Evolutionary conservation across 2,329 filamentous ascomycete species (phyloP).

Genomic region (Epicoccum nigrum): DNA sequence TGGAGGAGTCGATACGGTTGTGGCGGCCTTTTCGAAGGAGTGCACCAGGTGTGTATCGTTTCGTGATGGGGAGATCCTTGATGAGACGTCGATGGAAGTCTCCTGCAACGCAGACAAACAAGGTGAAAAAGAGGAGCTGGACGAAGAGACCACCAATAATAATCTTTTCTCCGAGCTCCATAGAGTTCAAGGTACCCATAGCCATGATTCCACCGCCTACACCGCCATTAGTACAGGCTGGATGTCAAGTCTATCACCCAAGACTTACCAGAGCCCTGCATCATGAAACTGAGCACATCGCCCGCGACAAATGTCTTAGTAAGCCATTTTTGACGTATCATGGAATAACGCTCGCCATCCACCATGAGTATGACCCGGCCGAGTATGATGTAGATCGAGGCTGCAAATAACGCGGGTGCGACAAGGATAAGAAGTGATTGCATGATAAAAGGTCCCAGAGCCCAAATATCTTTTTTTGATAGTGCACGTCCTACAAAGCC

Average conservation of each 20-base stretch:
- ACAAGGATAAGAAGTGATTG: constrained; percentile 49
- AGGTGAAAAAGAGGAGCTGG: constrained; percentile 56
- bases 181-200: constrained; percentile 4
- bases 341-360: constrained; percentile 46
- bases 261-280: constrained; percentile 41
- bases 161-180: constrained; percentile 25
- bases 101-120: constrained; percentile 50
- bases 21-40: constrained; percentile 11
- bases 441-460: constrained; percentile 13
- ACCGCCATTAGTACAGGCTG: neutral
- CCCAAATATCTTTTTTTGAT: constrained; percentile 11
- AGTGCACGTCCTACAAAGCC: constrained; percentile 52
- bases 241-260: constrained; percentile 23
- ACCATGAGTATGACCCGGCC: constrained; percentile 52
- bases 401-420: constrained; percentile 56
- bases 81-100: constrained; percentile 28
- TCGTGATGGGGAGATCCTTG: constrained; percentile 9
- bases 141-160: constrained; percentile 47
- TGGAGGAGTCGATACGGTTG: constrained; percentile 1
- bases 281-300: constrained; percentile 54
- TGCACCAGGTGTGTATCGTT: constrained; percentile 2
- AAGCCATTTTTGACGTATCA: constrained; percentile 49
- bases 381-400: constrained; percentile 57
- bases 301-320: constrained; percentile 56
- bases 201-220: constrained; percentile 29